Conservation (phyloP, 345 rosid species). For the Hibiscus syriacus region DNA sequence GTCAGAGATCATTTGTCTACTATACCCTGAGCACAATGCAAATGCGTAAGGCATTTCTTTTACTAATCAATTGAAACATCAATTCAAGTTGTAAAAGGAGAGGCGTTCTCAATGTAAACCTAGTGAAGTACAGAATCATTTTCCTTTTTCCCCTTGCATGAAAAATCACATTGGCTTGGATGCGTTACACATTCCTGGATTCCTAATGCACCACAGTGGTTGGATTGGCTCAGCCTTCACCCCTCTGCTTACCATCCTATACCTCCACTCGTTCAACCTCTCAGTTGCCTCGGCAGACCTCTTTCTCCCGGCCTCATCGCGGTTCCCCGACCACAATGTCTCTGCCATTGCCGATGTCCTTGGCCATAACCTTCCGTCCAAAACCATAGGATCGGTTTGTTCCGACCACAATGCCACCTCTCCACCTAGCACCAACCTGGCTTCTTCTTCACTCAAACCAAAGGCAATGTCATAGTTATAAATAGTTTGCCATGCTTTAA, state of each 20-base stretch:
- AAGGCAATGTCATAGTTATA: conserved; percentile 72
- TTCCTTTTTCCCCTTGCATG: not conserved
- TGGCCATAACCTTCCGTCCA: conserved; percentile 76
- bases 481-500: conserved; percentile 84
- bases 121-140: not conserved
- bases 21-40: too few relatives aligned
- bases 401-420: conserved; percentile 95
- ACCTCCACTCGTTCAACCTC: conserved; percentile 71
- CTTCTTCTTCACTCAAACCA: conserved; percentile 60
- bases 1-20: too few relatives aligned
- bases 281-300: conserved; percentile 64
- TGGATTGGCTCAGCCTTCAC: conserved; percentile 80
- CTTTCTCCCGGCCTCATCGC: conserved; percentile 53
- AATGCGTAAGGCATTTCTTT: not conserved
- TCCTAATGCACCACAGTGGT: conserved; percentile 75
- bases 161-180: conserved; percentile 13
- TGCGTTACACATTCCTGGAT: conserved; percentile 84
- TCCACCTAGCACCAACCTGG: conserved; percentile 69
- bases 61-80: not conserved
- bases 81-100: not conserved
- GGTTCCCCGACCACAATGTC: conserved; percentile 78
- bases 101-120: not conserved
- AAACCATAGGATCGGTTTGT: conserved; percentile 62
- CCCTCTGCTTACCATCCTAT: conserved; percentile 79
- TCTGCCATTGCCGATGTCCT: conserved; percentile 80